Percentiles rank a stretch among this genome's conserved stretches.
phyloP scores from a whole-genome alignment of 1,284 basidiomycete genomes.

The Filobasidium uniguttulatum region DNA sequence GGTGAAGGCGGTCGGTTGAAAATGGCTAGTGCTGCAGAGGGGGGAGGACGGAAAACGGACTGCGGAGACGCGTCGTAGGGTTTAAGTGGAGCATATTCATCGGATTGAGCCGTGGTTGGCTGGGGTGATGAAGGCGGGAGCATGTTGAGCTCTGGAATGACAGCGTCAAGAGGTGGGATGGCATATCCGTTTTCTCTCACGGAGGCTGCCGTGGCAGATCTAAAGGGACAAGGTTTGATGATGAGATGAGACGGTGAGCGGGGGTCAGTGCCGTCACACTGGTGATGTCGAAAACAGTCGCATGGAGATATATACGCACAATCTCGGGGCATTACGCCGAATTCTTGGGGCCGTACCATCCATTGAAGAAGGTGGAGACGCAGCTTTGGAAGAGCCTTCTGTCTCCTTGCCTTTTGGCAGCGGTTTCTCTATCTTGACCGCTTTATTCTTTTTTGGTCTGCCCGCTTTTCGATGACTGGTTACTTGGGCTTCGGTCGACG shows the following conservation, averaged over 20 bases:
- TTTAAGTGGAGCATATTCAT: neutral
- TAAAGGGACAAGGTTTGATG: too few relatives aligned
- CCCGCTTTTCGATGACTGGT: too few relatives aligned
- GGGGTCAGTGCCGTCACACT: too few relatives aligned
- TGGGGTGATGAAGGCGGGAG: neutral
- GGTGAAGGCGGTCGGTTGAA: conserved; percentile 16
- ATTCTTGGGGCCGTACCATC: neutral
- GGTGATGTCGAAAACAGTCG: too few relatives aligned
- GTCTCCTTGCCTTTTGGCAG: neutral
- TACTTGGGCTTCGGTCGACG: too few relatives aligned
- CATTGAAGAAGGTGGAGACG: neutral
- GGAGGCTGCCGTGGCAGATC: too few relatives aligned
- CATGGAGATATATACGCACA: neutral
- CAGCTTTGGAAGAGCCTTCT: neutral
- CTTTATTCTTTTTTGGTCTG: too few relatives aligned
- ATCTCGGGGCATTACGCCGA: neutral
- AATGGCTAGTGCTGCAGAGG: conserved; percentile 15
- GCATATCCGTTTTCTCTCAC: neutral
- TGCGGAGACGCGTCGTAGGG: conserved; percentile 10
- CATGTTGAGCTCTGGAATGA: neutral
- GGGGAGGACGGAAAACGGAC: conserved; percentile 14
- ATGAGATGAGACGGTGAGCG: too few relatives aligned
- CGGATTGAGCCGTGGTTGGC: neutral
- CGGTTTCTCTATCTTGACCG: too few relatives aligned
- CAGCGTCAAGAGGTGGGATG: neutral